Evolutionary conservation across 352 stramenopile genomes (phyloP).

Genomic region (Globisporangium nagaii): DNA sequence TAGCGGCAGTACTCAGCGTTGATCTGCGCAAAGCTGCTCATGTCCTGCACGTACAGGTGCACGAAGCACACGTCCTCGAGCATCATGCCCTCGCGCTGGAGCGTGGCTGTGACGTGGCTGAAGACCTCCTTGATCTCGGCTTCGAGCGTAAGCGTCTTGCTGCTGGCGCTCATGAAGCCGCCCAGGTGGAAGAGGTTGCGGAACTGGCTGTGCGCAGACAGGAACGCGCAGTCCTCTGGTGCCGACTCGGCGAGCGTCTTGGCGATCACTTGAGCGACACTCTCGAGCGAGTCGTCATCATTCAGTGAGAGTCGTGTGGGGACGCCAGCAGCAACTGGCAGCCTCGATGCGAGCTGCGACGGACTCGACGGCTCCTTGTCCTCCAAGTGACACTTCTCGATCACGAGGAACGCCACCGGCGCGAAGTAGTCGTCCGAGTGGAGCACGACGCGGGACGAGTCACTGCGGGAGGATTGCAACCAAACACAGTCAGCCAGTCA

Average conservation of each 20-base stretch:
- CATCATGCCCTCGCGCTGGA: slow-evolving; percentile 40
- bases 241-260: slow-evolving; percentile 10
- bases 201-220: slow-evolving; percentile 34
- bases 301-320: not conserved
- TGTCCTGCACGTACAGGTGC: slow-evolving; percentile 95
- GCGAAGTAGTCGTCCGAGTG: slow-evolving; percentile 91
- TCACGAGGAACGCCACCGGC: slow-evolving; percentile 90
- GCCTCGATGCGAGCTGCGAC: slow-evolving; percentile 31
- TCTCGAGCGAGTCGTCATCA: not conserved
- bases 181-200: slow-evolving; percentile 65
- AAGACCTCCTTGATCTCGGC: slow-evolving; percentile 68
- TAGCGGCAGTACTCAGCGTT: slow-evolving; percentile 93
- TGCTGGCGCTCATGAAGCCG: slow-evolving; percentile 46
- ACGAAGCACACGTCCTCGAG: slow-evolving; percentile 94
- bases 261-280: not conserved
- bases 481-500: not conserved
- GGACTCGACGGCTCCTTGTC: slow-evolving; percentile 61
- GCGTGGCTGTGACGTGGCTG: slow-evolving; percentile 19
- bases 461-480: no score
- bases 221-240: slow-evolving; percentile 10
- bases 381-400: slow-evolving; percentile 88
- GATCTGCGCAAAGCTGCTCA: slow-evolving; percentile 89
- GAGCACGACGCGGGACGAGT: slow-evolving; percentile 90
- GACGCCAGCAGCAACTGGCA: slow-evolving; percentile 8
- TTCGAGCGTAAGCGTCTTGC: slow-evolving; percentile 31